phyloP scores from a whole-genome alignment of 768 basidiomycete genomes.

The Pleurotus sapidus region DNA sequence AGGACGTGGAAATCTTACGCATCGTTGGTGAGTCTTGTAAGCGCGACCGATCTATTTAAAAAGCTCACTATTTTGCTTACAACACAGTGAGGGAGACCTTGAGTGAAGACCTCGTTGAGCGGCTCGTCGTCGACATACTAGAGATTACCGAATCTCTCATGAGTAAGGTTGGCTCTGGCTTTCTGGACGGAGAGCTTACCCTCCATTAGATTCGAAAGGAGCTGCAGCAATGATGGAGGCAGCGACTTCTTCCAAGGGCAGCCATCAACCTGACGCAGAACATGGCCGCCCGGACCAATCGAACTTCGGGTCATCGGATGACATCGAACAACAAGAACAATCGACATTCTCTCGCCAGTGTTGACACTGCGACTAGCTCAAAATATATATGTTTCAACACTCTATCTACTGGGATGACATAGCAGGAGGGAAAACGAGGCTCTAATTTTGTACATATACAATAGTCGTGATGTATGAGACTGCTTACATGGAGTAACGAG shows the following conservation, averaged over 20 bases:
- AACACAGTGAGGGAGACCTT: conserved; percentile 55
- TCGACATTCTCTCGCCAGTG: conserved; percentile 38
- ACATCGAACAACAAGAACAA: conserved; percentile 22
- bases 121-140: conserved; percentile 49
- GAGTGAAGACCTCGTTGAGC: conserved; percentile 48
- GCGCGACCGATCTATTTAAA: neutral
- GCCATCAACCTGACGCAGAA: conserved; percentile 35
- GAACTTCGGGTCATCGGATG: conserved; percentile 33
- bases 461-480: too few species aligned
- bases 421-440: too few species aligned
- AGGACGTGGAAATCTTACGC: conserved; percentile 55
- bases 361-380: conserved; percentile 13
- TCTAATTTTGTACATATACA: too few species aligned
- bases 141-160: conserved; percentile 44
- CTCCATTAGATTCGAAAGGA: conserved; percentile 14
- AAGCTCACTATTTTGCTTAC: too few species aligned
- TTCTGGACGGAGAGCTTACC: neutral
- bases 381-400: too few species aligned
- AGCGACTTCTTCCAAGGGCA: conserved; percentile 14
- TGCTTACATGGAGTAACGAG: conserved; percentile 7
- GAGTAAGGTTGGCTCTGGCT: conserved; percentile 26
- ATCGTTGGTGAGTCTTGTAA: conserved; percentile 41
- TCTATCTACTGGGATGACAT: too few species aligned
- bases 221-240: conserved; percentile 24
- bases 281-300: conserved; percentile 37